Base-by-base conservation (phyloP, 208 protist species). In the Leishmania braziliensis region DNA sequence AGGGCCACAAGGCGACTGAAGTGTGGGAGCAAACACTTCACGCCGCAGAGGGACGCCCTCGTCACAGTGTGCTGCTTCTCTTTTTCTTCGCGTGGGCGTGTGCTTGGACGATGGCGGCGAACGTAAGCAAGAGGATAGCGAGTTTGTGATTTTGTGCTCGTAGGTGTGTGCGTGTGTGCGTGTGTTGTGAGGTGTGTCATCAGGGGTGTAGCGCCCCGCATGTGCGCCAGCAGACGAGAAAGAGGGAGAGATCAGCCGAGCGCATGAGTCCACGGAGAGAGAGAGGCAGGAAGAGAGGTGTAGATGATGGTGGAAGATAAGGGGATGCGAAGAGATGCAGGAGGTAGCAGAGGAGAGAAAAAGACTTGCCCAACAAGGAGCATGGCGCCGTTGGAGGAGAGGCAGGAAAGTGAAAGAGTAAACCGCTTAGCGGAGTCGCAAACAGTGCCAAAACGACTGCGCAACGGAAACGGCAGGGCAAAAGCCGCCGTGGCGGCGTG, bases 31-130 rank as follows among this genome's bases (percentile, higher is more conserved):
- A 71, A 39, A 14, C 10, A 26, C 66, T n/a, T 16, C 33, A 71
- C 39, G 36, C 39, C 39, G 39, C 76, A 79, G 39, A 70, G 70
- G n/a, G 39, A n/a, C 63, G 14, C 39, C 36, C 58, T 79, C 66
- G 66, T 5, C 66, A 39, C n/a, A 48, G 16, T 26, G 29, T 9
- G 14, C 63, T 39, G 63, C 33, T 68, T 68, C 63, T 12, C 66
- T 71, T 14, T 29, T 50, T 43, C 12, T 43, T 65, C 29, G 23
- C 10, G 8, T 46, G 43, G 43, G 43, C 4, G 43, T 46, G 43
- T 46, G 4, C 36, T 23, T 71, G 39, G 39, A 50, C 39, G 20
- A 71, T 46, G 39, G 66, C n/a, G 39, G 66, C 9, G 20, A 71
- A 71, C 48, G 39, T 46, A 46, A 71, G 66, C 36, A 71, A 26